phyloP scores from a whole-genome alignment of 2,329 filamentous ascomycete species.

The Beauveria australis region DNA sequence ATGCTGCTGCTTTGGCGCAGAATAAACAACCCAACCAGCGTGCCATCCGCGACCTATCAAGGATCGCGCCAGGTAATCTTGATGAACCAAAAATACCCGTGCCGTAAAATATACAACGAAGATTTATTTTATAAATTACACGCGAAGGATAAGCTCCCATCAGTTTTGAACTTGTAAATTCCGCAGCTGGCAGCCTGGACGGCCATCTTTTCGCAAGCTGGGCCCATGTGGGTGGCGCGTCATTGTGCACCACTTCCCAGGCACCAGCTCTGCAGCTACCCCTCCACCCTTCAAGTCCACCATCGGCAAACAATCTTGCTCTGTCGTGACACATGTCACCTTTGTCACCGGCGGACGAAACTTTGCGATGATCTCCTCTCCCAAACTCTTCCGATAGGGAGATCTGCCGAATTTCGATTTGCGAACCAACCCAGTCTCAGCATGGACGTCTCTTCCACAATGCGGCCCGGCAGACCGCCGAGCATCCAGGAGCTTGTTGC shows the following conservation, averaged over 20 bases:
- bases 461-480: constrained; percentile 43
- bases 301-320: constrained; percentile 3
- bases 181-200: neutral
- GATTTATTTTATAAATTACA: too few relatives aligned
- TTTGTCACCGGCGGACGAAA: neutral
- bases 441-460: constrained; percentile 21
- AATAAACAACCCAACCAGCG: too few relatives aligned
- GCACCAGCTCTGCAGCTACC: constrained; percentile 8
- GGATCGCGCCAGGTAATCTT: too few relatives aligned
- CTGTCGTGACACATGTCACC: neutral
- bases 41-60: too few relatives aligned
- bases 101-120: too few relatives aligned
- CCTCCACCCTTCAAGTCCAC: constrained; percentile 9
- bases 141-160: too few relatives aligned
- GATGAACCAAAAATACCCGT: too few relatives aligned
- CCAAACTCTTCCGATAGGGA: constrained; percentile 2
- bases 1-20: neutral
- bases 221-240: neutral
- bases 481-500: constrained; percentile 69
- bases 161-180: neutral
- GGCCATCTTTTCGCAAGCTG: neutral
- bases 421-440: neutral
- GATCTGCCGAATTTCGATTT: neutral
- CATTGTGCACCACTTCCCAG: neutral
- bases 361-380: neutral